These are phyloP conservation scores for Phragmites australis DNA, from an alignment of 176 grass and related monocot species.

Conservation along the genomic window DNA sequence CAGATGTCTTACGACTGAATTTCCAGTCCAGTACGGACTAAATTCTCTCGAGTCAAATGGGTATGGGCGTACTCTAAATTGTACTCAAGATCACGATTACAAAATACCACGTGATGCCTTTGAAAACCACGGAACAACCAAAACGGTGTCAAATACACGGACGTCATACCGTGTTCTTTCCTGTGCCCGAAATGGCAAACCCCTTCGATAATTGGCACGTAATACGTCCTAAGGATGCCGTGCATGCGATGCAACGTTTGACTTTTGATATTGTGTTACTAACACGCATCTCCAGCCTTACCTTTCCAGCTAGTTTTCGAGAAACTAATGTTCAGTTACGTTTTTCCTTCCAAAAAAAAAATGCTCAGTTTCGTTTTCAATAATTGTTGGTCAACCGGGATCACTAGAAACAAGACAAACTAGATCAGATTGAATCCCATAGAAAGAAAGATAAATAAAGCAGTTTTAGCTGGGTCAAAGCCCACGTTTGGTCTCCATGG, in stretches of 20 bases:
- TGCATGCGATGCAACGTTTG: not conserved
- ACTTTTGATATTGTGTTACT: not conserved
- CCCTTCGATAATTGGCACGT: not conserved
- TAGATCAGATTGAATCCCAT: not conserved
- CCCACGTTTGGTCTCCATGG: too few species aligned
- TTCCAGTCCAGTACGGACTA: not conserved
- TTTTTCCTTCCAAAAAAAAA: not conserved
- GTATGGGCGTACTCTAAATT: not conserved
- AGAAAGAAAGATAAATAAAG: not conserved
- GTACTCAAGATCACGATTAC: not conserved
- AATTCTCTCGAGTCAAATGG: not conserved
- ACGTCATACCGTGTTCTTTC: not conserved
- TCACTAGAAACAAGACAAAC: not conserved
- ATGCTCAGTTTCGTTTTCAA: not conserved
- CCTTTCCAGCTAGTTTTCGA: not conserved
- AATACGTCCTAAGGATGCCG: not conserved
- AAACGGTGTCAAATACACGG: not conserved
- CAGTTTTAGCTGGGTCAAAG: not conserved
- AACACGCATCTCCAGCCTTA: not conserved
- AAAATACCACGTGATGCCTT: not conserved
- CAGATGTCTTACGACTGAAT: not conserved
- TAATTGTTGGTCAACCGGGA: slow-evolving; percentile 16
- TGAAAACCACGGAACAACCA: not conserved
- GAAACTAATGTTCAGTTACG: not conserved
- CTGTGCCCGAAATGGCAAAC: not conserved